phyloP scores from a whole-genome alignment of 1,284 basidiomycete genomes.

The Marasmius sp. region DNA sequence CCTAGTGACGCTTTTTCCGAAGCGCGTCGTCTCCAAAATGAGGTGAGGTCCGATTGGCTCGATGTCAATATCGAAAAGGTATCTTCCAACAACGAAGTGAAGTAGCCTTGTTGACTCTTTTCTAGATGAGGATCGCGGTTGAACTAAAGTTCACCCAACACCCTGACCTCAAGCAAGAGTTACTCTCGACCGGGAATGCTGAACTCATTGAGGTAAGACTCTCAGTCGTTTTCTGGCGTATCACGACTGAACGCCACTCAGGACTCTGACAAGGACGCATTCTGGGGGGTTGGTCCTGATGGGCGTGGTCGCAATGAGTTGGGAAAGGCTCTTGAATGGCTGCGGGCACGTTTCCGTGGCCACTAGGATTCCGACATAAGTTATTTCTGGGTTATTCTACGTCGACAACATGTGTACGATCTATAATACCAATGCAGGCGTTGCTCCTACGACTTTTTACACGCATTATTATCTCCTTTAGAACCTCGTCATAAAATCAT shows the following conservation, averaged over 20 bases:
- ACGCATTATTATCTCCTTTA: no score
- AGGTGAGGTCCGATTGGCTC: slow-evolving; percentile 60
- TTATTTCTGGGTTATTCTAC: not conserved
- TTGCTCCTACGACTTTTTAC: no score
- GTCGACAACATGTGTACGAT: not conserved
- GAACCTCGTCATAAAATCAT: no score
- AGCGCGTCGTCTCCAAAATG: slow-evolving; percentile 61
- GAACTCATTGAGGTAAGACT: slow-evolving; percentile 58
- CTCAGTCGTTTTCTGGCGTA: slow-evolving; percentile 11
- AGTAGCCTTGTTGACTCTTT: not conserved
- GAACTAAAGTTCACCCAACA: slow-evolving; percentile 68
- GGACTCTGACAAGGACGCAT: slow-evolving; percentile 67
- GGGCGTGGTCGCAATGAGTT: slow-evolving; percentile 65
- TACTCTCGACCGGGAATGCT: slow-evolving; percentile 59
- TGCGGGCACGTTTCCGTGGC: slow-evolving; percentile 49
- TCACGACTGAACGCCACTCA: slow-evolving; percentile 22
- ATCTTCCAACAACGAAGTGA: not conserved
- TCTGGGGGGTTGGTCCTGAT: slow-evolving; percentile 68
- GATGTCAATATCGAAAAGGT: slow-evolving; percentile 62
- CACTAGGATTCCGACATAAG: not conserved
- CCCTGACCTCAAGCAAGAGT: slow-evolving; percentile 46
- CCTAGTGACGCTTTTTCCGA: slow-evolving; percentile 66
- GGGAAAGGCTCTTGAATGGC: slow-evolving; percentile 64
- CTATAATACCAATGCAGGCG: no score
- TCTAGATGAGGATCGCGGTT: slow-evolving; percentile 60